Evolutionary conservation across 176 grass and related monocot genomes (phyloP), one percentile per base, ranked within the genome.

Genomic region (Urochloa ruziziensis): DNA sequence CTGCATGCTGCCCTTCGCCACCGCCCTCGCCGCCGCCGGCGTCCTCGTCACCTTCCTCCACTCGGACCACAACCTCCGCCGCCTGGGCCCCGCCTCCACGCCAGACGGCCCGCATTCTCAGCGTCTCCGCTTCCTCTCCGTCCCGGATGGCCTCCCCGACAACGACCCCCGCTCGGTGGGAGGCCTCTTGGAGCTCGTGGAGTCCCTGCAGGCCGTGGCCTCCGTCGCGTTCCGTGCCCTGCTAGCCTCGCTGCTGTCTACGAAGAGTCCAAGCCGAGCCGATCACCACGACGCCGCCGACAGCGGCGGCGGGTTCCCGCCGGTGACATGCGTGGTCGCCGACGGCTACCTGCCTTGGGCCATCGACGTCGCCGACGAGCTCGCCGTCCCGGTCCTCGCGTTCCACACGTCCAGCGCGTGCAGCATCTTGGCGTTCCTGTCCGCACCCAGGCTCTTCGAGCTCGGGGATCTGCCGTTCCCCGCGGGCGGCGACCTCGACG

Each of bases 11-110:
- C 74, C 60, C 70, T 65, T 93, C 25, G 77, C 81, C 33, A 82
- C 80, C 71, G 84, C 77, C 2, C 84, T 90, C n/a, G 34, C 56
- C 32, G 24, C 5, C 9, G 39, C 56, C 32, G 91, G 83, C 75
- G 27, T 89, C 49, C 79, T 77, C 52, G 80, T 92, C 36, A 89
- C 90, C 13, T 82, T 89, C 75, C 79, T 91, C 62, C 84, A 91
- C 86, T 82, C 77, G 15, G 43, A 82, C 7, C 70, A 88, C 82
- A 91, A 69, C 77, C 77, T 36, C 27, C 25, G 27, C 36, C 70
- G 70, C 52, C 79, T 86, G 56, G 58, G 21, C 36, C 32, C 10
- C 17, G 32, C 42, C 32, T 4, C 64, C 44, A 62, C 73, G 11
- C 7, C 42, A 0, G 67, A 2, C 15, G 44, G 1, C 2, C 1